Base-by-base conservation (phyloP, 176 grass and related monocot species). In the Musa acuminata region DNA sequence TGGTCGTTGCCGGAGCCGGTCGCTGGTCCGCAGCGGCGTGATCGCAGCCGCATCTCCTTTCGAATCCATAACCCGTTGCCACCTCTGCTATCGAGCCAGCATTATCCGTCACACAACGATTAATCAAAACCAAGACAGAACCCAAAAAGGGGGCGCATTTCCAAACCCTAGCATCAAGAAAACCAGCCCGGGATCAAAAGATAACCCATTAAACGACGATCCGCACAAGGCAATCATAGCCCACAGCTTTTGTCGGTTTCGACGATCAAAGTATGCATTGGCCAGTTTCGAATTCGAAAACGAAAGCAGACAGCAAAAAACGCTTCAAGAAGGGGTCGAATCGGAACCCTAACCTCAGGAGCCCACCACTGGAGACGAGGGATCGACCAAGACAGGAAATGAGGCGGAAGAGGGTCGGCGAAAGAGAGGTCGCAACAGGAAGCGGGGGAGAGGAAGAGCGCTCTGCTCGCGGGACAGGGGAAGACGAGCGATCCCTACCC, bases 21-120 rank as follows among this genome's bases (percentile, higher is more conserved):
- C 88, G 55, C 96, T 99, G 8, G 84, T 86, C 81, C 96, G 85
- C 79, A 89, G 29, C 1, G 90, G 88, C 9, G 60, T 91, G 25
- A 71, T 66, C 23, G 52, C 67, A 48, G 49, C 65, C 1, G 62
- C 77, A 52, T 83, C 23, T 55, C 67, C 62, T 68, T 80, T 79
- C 3, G 80, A 49, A 51, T 83, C 65, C 63, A 79, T 87, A 48
- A 19, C 51, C 24, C n/a, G 49, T 13, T 66, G 17, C 54, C 49
- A 62, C 73, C 16, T 17, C 48, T 49, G 53, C 73, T 76, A 43
- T 72, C 35, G 14, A 5, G 7, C 73, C 69, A 62, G 17, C 74
- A 82, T 58, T 82, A 78, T 9, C 35, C 19, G 20, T 13, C 27
- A 57, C 21, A 55, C 24, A 3, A 3, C 64, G 17, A 55, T 24